Base-by-base conservation (phyloP, 2,329 filamentous ascomycete species). In the Microthyrium microscopicum region DNA sequence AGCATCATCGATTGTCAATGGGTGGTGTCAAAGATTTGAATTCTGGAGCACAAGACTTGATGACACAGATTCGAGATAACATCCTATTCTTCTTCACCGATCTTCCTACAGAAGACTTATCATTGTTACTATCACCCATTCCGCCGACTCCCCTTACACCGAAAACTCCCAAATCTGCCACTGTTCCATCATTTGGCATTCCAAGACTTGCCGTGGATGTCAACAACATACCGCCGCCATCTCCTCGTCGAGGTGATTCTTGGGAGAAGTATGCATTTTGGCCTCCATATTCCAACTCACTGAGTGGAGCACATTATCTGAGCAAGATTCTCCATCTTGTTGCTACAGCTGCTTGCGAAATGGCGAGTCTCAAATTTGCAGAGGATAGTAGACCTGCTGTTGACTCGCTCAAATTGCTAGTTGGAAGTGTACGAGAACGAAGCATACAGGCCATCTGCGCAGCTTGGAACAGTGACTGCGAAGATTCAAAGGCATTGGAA, bases 181-280 rank as follows among this genome's bases (percentile, higher is more conserved):
- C 70, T 2, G 65, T 68, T 4, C 71, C 68, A 13, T 56, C 66
- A 1, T 69, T 73, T 7, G 58, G 60, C 34, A 78, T 82, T 43
- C 74, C 77, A 29, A 71, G 79, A 2, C 87, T 92, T 55, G 78
- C 75, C 35, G 72, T 93, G 39, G 83, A 93, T 47, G 64, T 72
- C 0, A 77, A 70, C 47, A 84, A 80, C 40, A 61, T 81, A 3
- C 85, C 83, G 2, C 74, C 77, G 2, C 82, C 79, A 0, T 81
- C 83, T 0, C 80, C 56, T 4, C 52, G 68, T 44, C 70, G 70
- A 28, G 87, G 85, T 5, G 83, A 93, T 45, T 61, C 76, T 0
- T 95, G 84, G 83, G 89, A 95, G 78, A 87, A 57, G 73, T 89
- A 58, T 53, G 87, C 85, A 0, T 98, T 95, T 54, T 95, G 87